Base-by-base conservation (phyloP, 371 early-diverging fungal genomes). In the Mortierella sp. region DNA sequence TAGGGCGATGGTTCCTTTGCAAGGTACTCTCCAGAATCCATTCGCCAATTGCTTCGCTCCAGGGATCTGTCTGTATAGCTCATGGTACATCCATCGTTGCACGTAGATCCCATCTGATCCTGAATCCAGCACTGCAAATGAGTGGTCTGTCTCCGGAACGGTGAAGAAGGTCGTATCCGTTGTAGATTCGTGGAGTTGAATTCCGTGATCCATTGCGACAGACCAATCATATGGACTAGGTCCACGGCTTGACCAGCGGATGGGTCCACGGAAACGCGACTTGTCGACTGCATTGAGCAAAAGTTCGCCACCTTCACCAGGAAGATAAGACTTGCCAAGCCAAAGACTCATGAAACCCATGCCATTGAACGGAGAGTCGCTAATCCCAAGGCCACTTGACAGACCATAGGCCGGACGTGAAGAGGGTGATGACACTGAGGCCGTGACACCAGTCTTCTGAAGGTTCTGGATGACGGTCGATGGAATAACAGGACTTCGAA, bases 41-140 rank as follows among this genome's bases (percentile, higher is more conserved):
- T 12, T 63, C 53, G 31, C 10, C 13, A 67, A 43, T 45, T 63
- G 60, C 7, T 19, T 50, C 10, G 74, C 49, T 1, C 60, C 60
- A 1, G 74, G 68, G 13, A 74, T 44, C 21, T n/a, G 47, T 17
- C n/a, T 0, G 14, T 67, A 74, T n/a, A 74, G 27, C 2, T 58
- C 43, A 43, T 74, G 29, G 27, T 74, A 74, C 8, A 44, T 43
- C 1, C 31, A 4, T 16, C 50, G 39, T 24, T 57, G 60, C 7
- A 74, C 31, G 29, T 74, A 74, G 46, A 74, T 67, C 34, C 74
- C 74, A 44, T 67, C 68, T 1, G 74, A 74, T 0, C 74, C 74
- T 34, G 74, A 74, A 34, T 74, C 74, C 12, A 74, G 40, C 22
- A 74, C 74, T 22, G 74, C 74, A 53, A 60, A 67, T 16, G 64